Base-by-base conservation (phyloP, 139 green algal species). In the Chlorella sp. region DNA sequence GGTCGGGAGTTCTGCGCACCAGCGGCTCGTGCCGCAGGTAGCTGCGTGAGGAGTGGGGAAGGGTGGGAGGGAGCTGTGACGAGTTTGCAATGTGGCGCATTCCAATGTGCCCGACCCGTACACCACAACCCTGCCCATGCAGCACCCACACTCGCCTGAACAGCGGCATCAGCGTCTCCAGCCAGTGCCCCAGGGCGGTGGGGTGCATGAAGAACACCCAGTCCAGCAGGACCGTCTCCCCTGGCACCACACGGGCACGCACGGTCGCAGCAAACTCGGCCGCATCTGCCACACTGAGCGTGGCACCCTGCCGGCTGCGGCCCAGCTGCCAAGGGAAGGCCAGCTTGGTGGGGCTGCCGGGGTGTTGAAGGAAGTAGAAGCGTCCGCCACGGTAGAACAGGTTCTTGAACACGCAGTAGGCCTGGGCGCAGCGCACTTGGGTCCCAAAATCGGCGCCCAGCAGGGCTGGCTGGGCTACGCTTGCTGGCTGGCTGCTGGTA, bases 301-400 rank as follows among this genome's bases (percentile, higher is more conserved):
- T 30, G 28, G n/a, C 23, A 55, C 34, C 41, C n/a, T 20, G 51
- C 32, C 74, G 39, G 55, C 26, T 69, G n/a, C 51, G 47, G 32
- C 44, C 55, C 74, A 81, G 30, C 28, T 38, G n/a, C 74, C 74
- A 81, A 32, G 21, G n/a, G 32, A 21, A 57, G 44, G 21, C 30
- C 34, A 44, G 44, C 47, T 39, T 44, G 9, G 55, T 30, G 13
- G 56, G 28, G 15, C 39, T 62, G 3, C 17, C 39, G 15, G 88
- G 89, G 26, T 96, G 93, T 32, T 94, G 90, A 60, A 96, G 69
- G 1, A 89, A 56, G 57, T 74, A 89, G 47, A 91, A 96, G 28
- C 89, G 81, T 13, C 92, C 93, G 44, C 92, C 92, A 83, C 94
- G 95, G 87, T 96, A 97, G 81, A 82, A 92, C 4, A 92, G 68